These are phyloP conservation scores for Xylariaceae sp. DNA, from an alignment of 2,329 filamentous ascomycete species.

Conservation along the genomic window DNA sequence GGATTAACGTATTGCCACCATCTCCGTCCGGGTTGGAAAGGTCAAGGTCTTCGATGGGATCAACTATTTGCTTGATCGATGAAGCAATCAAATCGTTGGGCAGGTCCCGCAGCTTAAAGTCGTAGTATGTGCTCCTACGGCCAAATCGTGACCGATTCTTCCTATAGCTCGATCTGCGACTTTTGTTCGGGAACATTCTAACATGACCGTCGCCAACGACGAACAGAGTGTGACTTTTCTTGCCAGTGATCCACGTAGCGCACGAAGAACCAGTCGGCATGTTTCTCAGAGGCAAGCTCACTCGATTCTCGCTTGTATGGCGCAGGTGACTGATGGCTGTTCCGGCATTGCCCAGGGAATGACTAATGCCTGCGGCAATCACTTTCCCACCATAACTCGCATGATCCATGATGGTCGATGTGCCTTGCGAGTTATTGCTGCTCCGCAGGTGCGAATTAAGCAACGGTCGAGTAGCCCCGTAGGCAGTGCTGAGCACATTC, in stretches of 20 bases:
- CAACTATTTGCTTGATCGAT: slow-evolving; percentile 51
- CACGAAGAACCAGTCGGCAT: slow-evolving; percentile 49
- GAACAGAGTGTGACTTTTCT: slow-evolving; percentile 57
- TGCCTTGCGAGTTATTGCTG: slow-evolving; percentile 39
- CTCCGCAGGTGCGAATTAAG: slow-evolving; percentile 51
- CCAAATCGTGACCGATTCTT: slow-evolving; percentile 48
- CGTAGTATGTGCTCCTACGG: slow-evolving; percentile 55
- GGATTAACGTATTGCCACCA: slow-evolving; percentile 49
- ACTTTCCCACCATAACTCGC: slow-evolving; percentile 66
- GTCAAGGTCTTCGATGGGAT: slow-evolving; percentile 52
- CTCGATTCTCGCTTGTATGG: slow-evolving; percentile 69
- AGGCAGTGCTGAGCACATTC: slow-evolving; percentile 63
- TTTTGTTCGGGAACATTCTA: slow-evolving; percentile 58
- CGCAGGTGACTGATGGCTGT: slow-evolving; percentile 64
- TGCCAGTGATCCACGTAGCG: slow-evolving; percentile 60
- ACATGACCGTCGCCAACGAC: slow-evolving; percentile 62
- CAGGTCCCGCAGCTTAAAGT: slow-evolving; percentile 61
- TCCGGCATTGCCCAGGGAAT: slow-evolving; percentile 69
- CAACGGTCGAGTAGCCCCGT: slow-evolving; percentile 60
- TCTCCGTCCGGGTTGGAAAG: slow-evolving; percentile 50
- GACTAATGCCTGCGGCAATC: slow-evolving; percentile 67
- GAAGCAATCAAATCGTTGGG: slow-evolving; percentile 55
- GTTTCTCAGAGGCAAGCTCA: slow-evolving; percentile 58
- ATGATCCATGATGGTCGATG: slow-evolving; percentile 50
- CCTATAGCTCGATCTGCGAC: slow-evolving; percentile 49